Percentiles rank a stretch among this genome's conserved stretches.
These are phyloP conservation scores for Penicillium roqueforti DNA, from an alignment of 495 filamentous ascomycete species.

Conservation along the genomic window DNA sequence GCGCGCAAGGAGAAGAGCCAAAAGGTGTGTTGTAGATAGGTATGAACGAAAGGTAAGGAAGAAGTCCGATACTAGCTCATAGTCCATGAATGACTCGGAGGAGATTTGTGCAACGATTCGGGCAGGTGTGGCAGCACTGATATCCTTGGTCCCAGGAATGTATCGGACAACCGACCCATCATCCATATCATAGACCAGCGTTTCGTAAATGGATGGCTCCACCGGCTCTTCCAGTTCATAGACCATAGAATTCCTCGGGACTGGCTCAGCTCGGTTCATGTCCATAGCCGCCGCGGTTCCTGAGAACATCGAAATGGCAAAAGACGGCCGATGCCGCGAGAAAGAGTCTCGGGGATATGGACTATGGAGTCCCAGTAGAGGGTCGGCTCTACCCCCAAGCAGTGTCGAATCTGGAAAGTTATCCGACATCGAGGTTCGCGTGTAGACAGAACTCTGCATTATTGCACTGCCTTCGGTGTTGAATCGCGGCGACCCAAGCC, in stretches of 20 bases:
- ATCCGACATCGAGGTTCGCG: slow-evolving; percentile 50
- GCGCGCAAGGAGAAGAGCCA: slow-evolving; percentile 77
- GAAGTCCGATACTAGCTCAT: slow-evolving; percentile 96
- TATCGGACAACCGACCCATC: slow-evolving; percentile 83
- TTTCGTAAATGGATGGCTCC: slow-evolving; percentile 67
- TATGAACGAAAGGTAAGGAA: slow-evolving; percentile 93
- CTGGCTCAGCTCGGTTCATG: slow-evolving; percentile 27
- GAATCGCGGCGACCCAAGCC: slow-evolving; percentile 78
- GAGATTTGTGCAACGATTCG: slow-evolving; percentile 97
- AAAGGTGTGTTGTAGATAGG: slow-evolving; percentile 67
- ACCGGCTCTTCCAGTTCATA: slow-evolving; percentile 47
- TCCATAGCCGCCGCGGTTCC: slow-evolving; percentile 39
- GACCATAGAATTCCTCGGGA: slow-evolving; percentile 36
- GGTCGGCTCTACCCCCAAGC: slow-evolving; percentile 25
- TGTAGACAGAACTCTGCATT: slow-evolving; percentile 69
- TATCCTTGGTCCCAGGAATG: slow-evolving; percentile 62
- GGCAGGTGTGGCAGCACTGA: slow-evolving; percentile 85
- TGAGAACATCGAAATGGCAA: slow-evolving; percentile 46
- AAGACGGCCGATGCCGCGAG: slow-evolving; percentile 30
- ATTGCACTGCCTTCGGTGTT: slow-evolving; percentile 72
- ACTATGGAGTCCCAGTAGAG: slow-evolving; percentile 17
- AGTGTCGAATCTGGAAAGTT: slow-evolving; percentile 49
- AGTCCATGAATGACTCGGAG: slow-evolving; percentile 91
- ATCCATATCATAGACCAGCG: slow-evolving; percentile 66
- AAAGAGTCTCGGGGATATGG: slow-evolving; percentile 26